Conservation (phyloP, 306 rosid genomes). For the barrel medic (Medicago truncatula) region MtrunA17r5.0-ANR NC_053042.1:54209501-54210000, state of each 20-base stretch:
- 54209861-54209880: slow-evolving; percentile 14
- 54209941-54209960: slow-evolving; percentile 16
- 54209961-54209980: not conserved
- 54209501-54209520: not conserved
- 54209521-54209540: not conserved
- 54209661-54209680: no score
- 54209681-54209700: no score
- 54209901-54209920: slow-evolving; percentile 40
- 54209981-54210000: no score
- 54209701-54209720: no score
- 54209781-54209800: not conserved
- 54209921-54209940: slow-evolving; percentile 18
- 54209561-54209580: not conserved
- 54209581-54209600: not conserved
- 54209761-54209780: no score
- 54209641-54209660: no score
- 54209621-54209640: no score
- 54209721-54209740: no score
- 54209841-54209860: slow-evolving; percentile 4
- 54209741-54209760: no score
- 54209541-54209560: not conserved
- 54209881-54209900: slow-evolving; percentile 30
- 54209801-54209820: not conserved
- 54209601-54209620: not conserved
- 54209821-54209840: not conserved